A percentile compares a stretch with the other conserved stretches of the same genome.
phyloP scores from a whole-genome alignment of 371 early-diverging fungal genomes.

The Syncephalastrum sp. region DNA sequence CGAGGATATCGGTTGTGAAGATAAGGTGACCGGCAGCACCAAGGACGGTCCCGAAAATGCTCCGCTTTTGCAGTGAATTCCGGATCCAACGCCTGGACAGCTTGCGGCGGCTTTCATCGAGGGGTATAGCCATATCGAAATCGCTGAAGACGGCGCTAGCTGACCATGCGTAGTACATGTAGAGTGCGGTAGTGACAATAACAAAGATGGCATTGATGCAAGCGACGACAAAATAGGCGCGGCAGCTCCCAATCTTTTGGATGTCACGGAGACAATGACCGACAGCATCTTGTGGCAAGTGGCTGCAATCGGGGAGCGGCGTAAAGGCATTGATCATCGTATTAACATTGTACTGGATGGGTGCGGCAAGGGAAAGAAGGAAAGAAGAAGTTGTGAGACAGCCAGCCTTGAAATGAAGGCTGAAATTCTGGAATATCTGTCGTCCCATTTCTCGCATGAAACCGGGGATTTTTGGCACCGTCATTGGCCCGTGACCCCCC shows the following conservation, averaged over 20 bases:
- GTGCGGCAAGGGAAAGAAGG: no score
- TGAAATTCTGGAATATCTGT: no score
- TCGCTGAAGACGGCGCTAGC: no score
- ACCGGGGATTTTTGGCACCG: no score
- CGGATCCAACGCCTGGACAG: conserved; percentile 8
- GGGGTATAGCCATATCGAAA: no score
- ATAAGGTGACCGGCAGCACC: conserved; percentile 39
- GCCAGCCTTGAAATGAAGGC: no score
- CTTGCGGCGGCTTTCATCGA: conserved; percentile 6
- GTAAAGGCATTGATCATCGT: no score
- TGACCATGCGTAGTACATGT: conserved; percentile 6
- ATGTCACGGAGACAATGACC: conserved; percentile 3
- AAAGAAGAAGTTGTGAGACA: no score
- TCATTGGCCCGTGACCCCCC: no score
- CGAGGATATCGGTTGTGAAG: conserved; percentile 20
- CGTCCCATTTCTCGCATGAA: no score
- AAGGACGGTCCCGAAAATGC: conserved; percentile 23
- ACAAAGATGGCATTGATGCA: conserved; percentile 15
- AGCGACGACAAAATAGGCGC: conserved; percentile 11
- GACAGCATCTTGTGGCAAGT: background rate
- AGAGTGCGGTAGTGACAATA: conserved; percentile 13
- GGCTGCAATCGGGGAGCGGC: no score
- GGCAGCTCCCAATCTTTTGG: conserved; percentile 4
- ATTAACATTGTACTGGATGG: no score
- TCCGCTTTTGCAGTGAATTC: conserved; percentile 24